Conservation (phyloP, 768 basidiomycete species). For the Kwoniella botswanensis region DNA sequence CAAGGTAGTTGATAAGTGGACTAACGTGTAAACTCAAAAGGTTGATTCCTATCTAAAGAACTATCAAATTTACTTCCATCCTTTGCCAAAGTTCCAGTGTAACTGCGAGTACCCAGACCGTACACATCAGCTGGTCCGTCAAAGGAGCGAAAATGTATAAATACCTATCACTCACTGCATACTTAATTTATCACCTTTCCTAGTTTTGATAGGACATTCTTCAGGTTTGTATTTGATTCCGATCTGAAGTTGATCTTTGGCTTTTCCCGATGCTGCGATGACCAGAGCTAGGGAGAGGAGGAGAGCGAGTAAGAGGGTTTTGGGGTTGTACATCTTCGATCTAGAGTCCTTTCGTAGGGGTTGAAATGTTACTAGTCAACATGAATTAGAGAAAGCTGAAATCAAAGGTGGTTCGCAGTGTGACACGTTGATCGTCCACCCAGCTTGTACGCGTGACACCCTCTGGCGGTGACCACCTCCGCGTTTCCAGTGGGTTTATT, state of each 20-base stretch:
- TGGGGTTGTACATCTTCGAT: slow-evolving; percentile 16
- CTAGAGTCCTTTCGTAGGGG: not conserved
- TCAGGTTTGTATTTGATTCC: slow-evolving; percentile 56
- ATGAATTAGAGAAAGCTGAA: too few relatives aligned
- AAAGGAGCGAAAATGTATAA: not conserved
- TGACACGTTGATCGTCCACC: not conserved
- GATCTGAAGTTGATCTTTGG: slow-evolving; percentile 41
- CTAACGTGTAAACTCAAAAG: slow-evolving; percentile 72
- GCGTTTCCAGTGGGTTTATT: not conserved
- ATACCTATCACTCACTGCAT: slow-evolving; percentile 53
- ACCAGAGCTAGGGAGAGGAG: slow-evolving; percentile 16
- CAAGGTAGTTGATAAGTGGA: not conserved
- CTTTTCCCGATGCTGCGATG: slow-evolving; percentile 11
- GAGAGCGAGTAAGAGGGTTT: slow-evolving; percentile 20
- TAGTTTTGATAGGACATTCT: slow-evolving; percentile 53
- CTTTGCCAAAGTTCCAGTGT: slow-evolving; percentile 80
- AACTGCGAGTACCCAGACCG: slow-evolving; percentile 32
- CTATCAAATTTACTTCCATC: slow-evolving; percentile 88
- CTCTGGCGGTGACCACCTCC: not conserved
- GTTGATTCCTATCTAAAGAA: slow-evolving; percentile 75
- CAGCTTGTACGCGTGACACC: not conserved
- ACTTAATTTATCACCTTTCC: slow-evolving; percentile 54
- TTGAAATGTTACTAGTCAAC: too few relatives aligned
- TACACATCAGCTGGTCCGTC: not conserved
- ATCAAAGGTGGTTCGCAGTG: not conserved